Base-by-base conservation (phyloP, 2,329 filamentous ascomycete species). In the Coleophoma eucalyptorum region DNA sequence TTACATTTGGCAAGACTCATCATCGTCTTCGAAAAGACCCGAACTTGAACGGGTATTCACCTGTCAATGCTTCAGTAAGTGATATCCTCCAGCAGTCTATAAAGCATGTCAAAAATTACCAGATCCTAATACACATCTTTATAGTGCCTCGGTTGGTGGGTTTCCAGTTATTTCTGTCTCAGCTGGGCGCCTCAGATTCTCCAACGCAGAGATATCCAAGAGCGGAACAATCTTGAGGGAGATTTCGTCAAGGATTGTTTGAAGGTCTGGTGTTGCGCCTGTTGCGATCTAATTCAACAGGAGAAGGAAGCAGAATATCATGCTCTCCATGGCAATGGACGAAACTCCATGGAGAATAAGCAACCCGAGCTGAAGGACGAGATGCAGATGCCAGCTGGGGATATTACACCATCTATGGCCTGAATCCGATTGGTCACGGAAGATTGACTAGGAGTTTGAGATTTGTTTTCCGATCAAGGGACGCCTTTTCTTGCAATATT, bases 1-100 rank as follows among this genome's bases (percentile, higher is more conserved):
- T 69, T 19, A 65, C 63, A 3, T 68, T 68, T 56, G 67, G 67
- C 38, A 68, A 64, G 49, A 67, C 64, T n/a, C 59, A 65, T 42
- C 60, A 69, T 45, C 65, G 67, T 21, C 53, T 67, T 5, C 58
- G 60, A 21, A 58, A 67, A 43, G 55, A 67, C 38, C 58, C 58
- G 19, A 59, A 63, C 50, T 58, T 69, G 58, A 53, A 58, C 5
- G 60, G 53, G 8, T 69, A 67, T 51, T 59, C 61, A 12, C 57
- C 61, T 11, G 52, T 66, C 56, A 69, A 69, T 49, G 58, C 56
- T 31, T 60, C 58, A 40, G 65, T 66, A 61, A 41, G 18, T 26
- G 26, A 26, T 26, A 26, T 26, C 5, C 6, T 26, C 26, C 26
- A 3, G 26, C 4, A 26, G 26, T 26, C 26, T 26, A 26, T 6